Percentiles rank a stretch among this genome's conserved stretches.
Evolutionary conservation across 176 grass and related monocot species (phyloP).

Genomic region (Avena atlantica): DNA sequence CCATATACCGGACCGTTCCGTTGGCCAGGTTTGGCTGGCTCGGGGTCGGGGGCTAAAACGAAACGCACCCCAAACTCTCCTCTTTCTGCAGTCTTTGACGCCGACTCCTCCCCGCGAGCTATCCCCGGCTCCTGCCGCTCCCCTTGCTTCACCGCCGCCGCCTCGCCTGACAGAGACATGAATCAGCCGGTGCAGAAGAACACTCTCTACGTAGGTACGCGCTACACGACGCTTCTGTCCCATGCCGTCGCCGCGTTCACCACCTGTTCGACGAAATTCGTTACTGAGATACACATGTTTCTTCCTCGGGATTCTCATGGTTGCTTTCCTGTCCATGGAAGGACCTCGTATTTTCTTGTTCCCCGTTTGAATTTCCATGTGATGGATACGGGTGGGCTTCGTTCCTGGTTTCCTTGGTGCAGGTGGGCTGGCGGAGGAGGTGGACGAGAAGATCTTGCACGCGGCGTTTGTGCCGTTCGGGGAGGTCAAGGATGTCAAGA

Average conservation of each 20-base stretch:
- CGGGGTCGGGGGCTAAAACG: neutral
- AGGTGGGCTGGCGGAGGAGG: constrained; percentile 95
- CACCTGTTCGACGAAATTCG: constrained; percentile 67
- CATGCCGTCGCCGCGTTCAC: neutral
- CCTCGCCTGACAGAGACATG: constrained; percentile 47
- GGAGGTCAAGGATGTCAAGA: constrained; percentile 99
- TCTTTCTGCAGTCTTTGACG: neutral
- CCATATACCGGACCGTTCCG: too few relatives aligned
- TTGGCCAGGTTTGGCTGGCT: too few relatives aligned
- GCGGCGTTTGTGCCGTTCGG: constrained; percentile 97
- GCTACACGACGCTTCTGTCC: too few relatives aligned
- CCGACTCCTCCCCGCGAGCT: constrained; percentile 4
- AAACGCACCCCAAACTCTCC: neutral
- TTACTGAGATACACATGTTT: neutral
- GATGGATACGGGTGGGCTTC: neutral
- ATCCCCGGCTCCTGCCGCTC: neutral
- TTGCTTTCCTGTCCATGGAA: neutral
- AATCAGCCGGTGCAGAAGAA: constrained; percentile 91
- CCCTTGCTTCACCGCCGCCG: neutral
- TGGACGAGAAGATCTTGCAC: constrained; percentile 95
- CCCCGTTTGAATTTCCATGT: neutral
- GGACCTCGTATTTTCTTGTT: neutral
- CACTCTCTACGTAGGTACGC: constrained; percentile 94
- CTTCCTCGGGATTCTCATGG: neutral
- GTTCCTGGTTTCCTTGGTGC: neutral